phyloP scores from a whole-genome alignment of 192 early-diverging fungal genomes.

The Phycomyces nitens region DNA sequence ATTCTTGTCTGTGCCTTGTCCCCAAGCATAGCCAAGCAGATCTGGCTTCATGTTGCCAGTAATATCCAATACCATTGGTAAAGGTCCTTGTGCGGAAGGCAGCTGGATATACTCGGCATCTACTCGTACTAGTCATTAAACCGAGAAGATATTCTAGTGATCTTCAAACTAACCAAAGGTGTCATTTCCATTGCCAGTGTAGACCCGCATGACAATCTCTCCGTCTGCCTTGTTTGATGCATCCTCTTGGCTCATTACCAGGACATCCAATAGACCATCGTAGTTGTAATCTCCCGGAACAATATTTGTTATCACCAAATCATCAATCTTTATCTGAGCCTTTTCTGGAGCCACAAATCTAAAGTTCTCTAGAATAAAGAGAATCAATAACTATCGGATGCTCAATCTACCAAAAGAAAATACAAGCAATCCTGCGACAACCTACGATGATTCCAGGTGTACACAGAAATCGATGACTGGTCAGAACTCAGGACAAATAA shows the following conservation, averaged over 20 bases:
- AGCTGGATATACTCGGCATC: conserved; percentile 36
- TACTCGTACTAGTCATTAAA: conserved; percentile 6
- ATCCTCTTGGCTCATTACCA: conserved; percentile 65
- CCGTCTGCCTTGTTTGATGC: conserved; percentile 15
- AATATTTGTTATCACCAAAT: conserved; percentile 64
- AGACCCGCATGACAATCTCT: conserved; percentile 66
- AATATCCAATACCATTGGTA: conserved; percentile 63
- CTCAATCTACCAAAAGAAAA: neutral
- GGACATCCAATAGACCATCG: conserved; percentile 82
- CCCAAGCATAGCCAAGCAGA: conserved; percentile 49
- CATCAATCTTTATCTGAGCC: conserved; percentile 26
- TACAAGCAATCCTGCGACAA: neutral
- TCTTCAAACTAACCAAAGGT: conserved; percentile 42
- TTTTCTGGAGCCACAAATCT: conserved; percentile 15
- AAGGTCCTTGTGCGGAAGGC: conserved; percentile 39
- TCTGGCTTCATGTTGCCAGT: conserved; percentile 60
- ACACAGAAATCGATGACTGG: conserved; percentile 65
- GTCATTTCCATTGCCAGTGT: conserved; percentile 62
- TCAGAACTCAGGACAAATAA: conserved; percentile 68
- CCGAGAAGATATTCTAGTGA: neutral
- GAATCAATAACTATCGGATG: neutral
- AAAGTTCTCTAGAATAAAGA: conserved; percentile 28
- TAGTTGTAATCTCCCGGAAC: conserved; percentile 86
- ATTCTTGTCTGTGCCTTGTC: conserved; percentile 26
- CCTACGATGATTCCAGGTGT: conserved; percentile 67